Percentiles rank a stretch among this genome's conserved stretches.
Conservation (phyloP, 106 monocot species). For the Cymbidium sinense region DNA sequence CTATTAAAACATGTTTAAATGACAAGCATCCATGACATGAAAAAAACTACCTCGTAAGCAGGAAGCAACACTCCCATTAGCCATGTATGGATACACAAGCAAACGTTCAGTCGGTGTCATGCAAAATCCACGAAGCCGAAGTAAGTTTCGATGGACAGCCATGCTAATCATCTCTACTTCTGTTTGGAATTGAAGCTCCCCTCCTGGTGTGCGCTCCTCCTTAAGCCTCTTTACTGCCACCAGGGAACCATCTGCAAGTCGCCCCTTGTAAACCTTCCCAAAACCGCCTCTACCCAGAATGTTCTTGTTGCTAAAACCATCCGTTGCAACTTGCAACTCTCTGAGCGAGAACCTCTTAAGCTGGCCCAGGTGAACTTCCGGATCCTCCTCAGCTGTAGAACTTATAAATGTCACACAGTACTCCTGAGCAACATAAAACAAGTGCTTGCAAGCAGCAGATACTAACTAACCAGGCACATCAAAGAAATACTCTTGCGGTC, state of each 20-base stretch:
- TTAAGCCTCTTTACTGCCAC: conserved; percentile 71
- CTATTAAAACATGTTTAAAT: background rate
- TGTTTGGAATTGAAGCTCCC: conserved; percentile 72
- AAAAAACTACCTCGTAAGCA: conserved; percentile 51
- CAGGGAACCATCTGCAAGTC: conserved; percentile 64
- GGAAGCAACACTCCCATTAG: conserved; percentile 78
- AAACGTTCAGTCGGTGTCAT: conserved; percentile 74
- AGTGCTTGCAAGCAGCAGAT: background rate
- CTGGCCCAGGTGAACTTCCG: conserved; percentile 67
- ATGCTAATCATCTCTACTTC: conserved; percentile 80
- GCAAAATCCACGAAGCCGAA: conserved; percentile 67
- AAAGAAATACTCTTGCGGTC: conserved; percentile 52
- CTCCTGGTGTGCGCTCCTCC: conserved; percentile 70
- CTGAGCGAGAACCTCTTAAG: conserved; percentile 62
- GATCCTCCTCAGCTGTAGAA: conserved; percentile 60
- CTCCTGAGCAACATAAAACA: background rate
- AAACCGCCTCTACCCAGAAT: conserved; percentile 66
- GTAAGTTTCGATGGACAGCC: conserved; percentile 70
- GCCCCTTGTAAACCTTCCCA: conserved; percentile 67
- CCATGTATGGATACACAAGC: conserved; percentile 77
- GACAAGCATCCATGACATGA: background rate
- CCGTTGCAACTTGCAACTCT: conserved; percentile 70
- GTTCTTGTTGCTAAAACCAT: conserved; percentile 64
- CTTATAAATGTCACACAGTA: background rate
- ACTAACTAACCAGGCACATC: conserved; percentile 49